Evolutionary conservation across 768 basidiomycete species (phyloP), one percentile per base, ranked within the genome.

Genomic region (Pisolithus microcarpus): DNA sequence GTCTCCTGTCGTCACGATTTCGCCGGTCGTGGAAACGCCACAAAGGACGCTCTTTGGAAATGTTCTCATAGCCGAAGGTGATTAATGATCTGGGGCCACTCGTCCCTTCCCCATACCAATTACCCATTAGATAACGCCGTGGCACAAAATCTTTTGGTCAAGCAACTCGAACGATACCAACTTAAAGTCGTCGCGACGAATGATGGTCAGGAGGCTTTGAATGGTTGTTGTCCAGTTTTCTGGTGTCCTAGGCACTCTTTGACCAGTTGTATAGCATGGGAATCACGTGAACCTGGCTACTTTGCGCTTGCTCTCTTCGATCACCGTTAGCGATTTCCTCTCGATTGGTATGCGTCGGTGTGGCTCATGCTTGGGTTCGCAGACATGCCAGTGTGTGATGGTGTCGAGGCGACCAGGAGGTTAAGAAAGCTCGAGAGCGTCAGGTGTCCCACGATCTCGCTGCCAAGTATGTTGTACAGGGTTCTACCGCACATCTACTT

Each of bases 361-460:
- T 36, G 15, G 31, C 21, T 46, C 43, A 47, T 34, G 0, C 31
- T 34, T 51, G 34, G 38, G 8, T 31, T 38, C 19, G 5, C 46
- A 86, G 85, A 87, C 58, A 87, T 87, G 85, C 85, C 85, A 2
- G 71, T 87, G 46, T 85, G 83, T 54, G 85, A 87, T 58, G 85
- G 85, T 6, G 84, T 87, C 5, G 84, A 86, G 57, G 85, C 85
- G 7, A 75, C 81, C 28, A 85, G 85, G 63, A 75, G 79, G 45
- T 45, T 87, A 26, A 75, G 85, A 38, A 55, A 75, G 19, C 58
- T 83, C 19, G 85, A 87, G 61, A 75, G 66, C 53, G 77, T 77
- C 58, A 73, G 76, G n/a, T 80, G 79, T 55, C 68, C 70, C 4
- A 59, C 72, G 4, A 61, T 74, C 13, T 60, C 72, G 11, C 65